A percentile compares a stretch with the other conserved stretches of the same genome.
phyloP scores from a whole-genome alignment of 2,329 filamentous ascomycete species.

The Fusarium sacchari region DNA sequence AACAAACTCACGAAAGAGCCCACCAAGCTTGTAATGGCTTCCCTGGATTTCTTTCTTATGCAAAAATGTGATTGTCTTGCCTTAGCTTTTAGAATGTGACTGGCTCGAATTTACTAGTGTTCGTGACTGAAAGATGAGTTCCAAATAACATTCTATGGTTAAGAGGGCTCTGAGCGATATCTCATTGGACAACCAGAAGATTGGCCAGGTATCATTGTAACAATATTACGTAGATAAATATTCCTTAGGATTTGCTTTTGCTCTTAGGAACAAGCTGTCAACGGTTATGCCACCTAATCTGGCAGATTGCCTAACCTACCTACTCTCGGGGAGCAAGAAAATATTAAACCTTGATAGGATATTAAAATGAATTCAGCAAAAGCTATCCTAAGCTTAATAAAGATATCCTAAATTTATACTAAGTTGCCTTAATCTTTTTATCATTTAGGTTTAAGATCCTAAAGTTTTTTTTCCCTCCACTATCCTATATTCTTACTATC shows the following conservation, averaged over 20 bases:
- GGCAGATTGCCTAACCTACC: not conserved
- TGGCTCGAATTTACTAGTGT: not conserved
- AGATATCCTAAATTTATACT: not conserved
- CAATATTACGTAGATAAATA: not conserved
- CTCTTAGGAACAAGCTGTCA: not conserved
- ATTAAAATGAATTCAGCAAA: not conserved
- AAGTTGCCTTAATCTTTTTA: not conserved
- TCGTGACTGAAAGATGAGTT: not conserved
- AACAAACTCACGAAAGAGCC: not conserved
- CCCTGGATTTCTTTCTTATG: not conserved
- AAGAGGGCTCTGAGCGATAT: not conserved
- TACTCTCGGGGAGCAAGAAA: not conserved
- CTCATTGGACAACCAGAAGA: not conserved
- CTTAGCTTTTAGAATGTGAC: not conserved
- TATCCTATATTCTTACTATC: not conserved
- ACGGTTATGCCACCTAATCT: constrained; percentile 1
- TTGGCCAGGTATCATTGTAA: too few species aligned
- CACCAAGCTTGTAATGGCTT: not conserved
- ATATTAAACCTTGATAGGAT: not conserved
- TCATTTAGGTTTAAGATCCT: not conserved
- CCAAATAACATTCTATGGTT: not conserved
- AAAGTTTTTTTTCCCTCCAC: not conserved
- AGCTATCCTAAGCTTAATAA: not conserved
- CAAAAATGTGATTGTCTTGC: not conserved
- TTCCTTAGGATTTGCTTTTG: not conserved